Conservation (phyloP, 345 rosid genomes). For the Eucalyptus microcorys region DNA sequence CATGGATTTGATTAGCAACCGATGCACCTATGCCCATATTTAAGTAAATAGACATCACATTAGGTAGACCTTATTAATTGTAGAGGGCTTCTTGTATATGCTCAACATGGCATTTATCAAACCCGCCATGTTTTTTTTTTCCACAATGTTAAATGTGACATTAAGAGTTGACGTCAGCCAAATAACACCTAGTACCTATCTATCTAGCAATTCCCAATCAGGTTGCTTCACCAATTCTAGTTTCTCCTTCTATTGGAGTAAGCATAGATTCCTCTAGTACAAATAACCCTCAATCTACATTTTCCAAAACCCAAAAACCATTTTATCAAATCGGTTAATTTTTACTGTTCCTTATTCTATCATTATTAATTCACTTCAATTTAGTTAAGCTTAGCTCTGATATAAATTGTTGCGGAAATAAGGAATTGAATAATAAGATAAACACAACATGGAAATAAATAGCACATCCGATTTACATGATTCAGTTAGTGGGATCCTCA, state of each 20-base stretch:
- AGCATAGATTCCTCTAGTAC: not conserved
- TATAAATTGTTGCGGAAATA: no score
- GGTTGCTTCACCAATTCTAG: not conserved
- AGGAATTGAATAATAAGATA: not conserved
- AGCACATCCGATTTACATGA: not conserved
- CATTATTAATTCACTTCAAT: not conserved
- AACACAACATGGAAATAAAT: not conserved
- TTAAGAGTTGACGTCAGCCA: accelerated
- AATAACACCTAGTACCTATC: not conserved
- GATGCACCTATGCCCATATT: not conserved
- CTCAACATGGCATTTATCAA: not conserved
- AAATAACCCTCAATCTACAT: not conserved
- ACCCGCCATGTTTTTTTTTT: no score
- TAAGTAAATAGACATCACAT: not conserved
- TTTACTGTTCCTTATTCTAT: not conserved
- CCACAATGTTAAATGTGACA: no score
- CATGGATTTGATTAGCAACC: not conserved
- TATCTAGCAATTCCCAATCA: not conserved
- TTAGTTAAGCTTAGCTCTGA: not conserved
- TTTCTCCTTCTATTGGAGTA: not conserved
- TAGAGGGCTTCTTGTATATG: not conserved
- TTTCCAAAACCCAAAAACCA: not conserved
- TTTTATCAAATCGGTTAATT: no score
- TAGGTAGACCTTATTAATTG: not conserved
- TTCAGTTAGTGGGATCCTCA: not conserved